phyloP scores from a whole-genome alignment of 2,329 filamentous ascomycete genomes.

The Talaromyces atroroseus region DNA sequence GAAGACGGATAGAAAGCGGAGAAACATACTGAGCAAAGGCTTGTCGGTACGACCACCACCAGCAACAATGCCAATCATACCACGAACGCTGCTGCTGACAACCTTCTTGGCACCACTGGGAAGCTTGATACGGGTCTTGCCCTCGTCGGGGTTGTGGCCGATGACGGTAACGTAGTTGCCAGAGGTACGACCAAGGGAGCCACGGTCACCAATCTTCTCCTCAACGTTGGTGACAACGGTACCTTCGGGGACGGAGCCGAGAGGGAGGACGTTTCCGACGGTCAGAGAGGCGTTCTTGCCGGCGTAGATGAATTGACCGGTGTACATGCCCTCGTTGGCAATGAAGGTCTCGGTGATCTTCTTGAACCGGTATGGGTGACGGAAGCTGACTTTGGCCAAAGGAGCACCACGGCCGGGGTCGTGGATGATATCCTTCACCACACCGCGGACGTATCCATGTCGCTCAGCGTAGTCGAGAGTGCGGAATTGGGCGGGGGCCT shows the following conservation, averaged over 20 bases:
- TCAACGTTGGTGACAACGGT: slow-evolving; percentile 99
- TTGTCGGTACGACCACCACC: slow-evolving; percentile 99
- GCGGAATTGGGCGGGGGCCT: slow-evolving; percentile 92
- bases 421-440: slow-evolving; percentile 99
- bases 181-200: slow-evolving; percentile 90
- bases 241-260: slow-evolving; percentile 94
- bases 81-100: slow-evolving; percentile 81
- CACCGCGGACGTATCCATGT: slow-evolving; percentile 95
- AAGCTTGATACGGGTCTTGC: slow-evolving; percentile 99
- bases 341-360: slow-evolving; percentile 98
- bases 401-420: slow-evolving; percentile 97
- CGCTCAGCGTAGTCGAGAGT: slow-evolving; percentile 93
- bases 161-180: slow-evolving; percentile 99
- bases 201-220: slow-evolving; percentile 97
- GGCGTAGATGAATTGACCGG: slow-evolving; percentile 99
- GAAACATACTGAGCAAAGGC: slow-evolving; percentile 75
- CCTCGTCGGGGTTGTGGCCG: slow-evolving; percentile 96
- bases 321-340: slow-evolving; percentile 99
- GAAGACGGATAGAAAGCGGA: neutral
- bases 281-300: slow-evolving; percentile 97
- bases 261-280: slow-evolving; percentile 94
- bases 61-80: slow-evolving; percentile 99
- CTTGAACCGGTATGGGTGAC: slow-evolving; percentile 98
- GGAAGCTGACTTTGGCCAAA: slow-evolving; percentile 94
- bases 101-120: slow-evolving; percentile 99